phyloP scores from a whole-genome alignment of 306 rosid species.

The Canavalia gladiata region DNA sequence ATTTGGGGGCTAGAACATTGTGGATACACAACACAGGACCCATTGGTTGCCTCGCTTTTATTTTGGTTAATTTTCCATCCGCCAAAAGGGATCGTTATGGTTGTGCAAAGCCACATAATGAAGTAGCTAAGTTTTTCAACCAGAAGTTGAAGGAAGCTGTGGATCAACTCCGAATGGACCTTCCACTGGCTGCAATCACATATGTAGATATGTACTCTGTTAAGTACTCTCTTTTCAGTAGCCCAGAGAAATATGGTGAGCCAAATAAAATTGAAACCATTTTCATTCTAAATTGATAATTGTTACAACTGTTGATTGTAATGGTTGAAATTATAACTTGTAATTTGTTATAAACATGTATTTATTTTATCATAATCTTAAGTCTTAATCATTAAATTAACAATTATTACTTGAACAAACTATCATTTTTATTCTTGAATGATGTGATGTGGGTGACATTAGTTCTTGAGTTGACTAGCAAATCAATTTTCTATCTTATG shows the following conservation, averaged over 20 bases:
- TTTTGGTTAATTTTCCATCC: constrained; percentile 17
- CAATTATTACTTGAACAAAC: no score
- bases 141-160: constrained; percentile 59
- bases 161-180: constrained; percentile 55
- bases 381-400: no score
- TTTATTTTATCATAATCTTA: no score
- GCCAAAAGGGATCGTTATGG: constrained; percentile 54
- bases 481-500: no score
- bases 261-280: background rate
- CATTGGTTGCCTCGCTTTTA: constrained; percentile 48
- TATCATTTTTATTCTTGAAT: no score
- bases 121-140: constrained; percentile 65
- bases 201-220: constrained; percentile 60
- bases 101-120: constrained; percentile 65
- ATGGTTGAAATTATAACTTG: no score
- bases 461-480: no score
- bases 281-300: background rate
- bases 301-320: no score
- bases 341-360: no score
- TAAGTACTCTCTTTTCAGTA: constrained; percentile 50
- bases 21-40: constrained; percentile 62
- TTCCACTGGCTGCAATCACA: constrained; percentile 64
- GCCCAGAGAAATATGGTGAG: constrained; percentile 62
- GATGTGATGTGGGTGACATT: no score
- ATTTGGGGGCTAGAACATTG: constrained; percentile 52